Conservation (phyloP, 176 grass and related monocot species). For the Tillandsia leiboldiana region DNA sequence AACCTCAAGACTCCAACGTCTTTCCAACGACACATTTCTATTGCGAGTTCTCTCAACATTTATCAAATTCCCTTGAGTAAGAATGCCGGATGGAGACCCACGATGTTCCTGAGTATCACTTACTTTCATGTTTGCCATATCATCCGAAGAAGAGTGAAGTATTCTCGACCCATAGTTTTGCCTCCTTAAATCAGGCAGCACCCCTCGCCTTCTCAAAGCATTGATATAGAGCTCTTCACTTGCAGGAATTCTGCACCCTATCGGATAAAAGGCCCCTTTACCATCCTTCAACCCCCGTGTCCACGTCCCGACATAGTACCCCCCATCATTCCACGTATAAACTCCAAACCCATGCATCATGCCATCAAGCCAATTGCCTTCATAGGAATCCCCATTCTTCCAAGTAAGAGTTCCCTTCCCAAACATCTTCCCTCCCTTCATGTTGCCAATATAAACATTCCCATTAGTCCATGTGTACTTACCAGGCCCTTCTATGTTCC, state of each 20-base stretch:
- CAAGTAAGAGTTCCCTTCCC: constrained; percentile 88
- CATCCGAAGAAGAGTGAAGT: constrained; percentile 62
- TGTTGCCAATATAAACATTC: constrained; percentile 67
- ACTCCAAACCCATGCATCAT: constrained; percentile 86
- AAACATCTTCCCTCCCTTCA: constrained; percentile 81
- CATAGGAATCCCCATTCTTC: constrained; percentile 83
- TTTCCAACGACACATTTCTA: constrained; percentile 77
- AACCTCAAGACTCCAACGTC: constrained; percentile 88
- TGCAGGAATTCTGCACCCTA: constrained; percentile 70
- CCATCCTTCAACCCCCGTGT: constrained; percentile 93
- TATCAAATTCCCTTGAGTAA: constrained; percentile 27
- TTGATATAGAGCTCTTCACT: constrained; percentile 54
- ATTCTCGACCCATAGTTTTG: constrained; percentile 60
- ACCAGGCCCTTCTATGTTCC: constrained; percentile 68
- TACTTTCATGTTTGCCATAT: constrained; percentile 78
- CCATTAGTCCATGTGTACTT: constrained; percentile 82
- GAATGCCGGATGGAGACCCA: constrained; percentile 3
- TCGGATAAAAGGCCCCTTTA: constrained; percentile 86
- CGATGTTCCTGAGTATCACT: constrained; percentile 24
- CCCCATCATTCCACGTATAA: constrained; percentile 69
- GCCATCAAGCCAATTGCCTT: constrained; percentile 87
- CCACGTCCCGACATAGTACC: constrained; percentile 85
- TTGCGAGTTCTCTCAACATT: constrained; percentile 21
- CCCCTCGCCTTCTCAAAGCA: constrained; percentile 62
- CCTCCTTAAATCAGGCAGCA: constrained; percentile 63